A percentile compares a stretch with the other conserved stretches of the same genome.
Evolutionary conservation across 108 stramenopile species (phyloP).

Genomic region (Nannochloropsis salina): DNA sequence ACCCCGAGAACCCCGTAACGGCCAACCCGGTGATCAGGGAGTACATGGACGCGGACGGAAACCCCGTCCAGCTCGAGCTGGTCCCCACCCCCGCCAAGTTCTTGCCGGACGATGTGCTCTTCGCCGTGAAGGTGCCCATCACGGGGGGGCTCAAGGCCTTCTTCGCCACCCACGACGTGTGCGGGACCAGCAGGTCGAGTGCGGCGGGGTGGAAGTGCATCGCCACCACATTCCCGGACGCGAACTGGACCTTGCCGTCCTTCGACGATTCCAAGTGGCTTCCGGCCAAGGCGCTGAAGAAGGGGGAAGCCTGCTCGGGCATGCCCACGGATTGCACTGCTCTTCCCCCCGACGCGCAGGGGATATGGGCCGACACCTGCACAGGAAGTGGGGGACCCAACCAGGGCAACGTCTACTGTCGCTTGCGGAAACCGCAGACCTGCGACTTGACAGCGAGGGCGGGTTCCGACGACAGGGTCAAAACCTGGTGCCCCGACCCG

Average conservation of each 20-base stretch:
- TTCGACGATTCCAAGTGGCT: not conserved
- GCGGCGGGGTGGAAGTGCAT: constrained; percentile 19
- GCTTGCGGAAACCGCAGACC: not conserved
- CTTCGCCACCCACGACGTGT: constrained; percentile 10
- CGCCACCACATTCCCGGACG: not conserved
- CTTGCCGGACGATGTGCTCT: not conserved
- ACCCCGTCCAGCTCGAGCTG: not conserved
- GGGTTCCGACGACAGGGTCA: not conserved
- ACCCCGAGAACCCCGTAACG: not conserved
- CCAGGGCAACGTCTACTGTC: constrained; percentile 3
- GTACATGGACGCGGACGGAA: not conserved
- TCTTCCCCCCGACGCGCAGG: constrained; percentile 3
- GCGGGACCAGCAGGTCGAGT: constrained; percentile 19
- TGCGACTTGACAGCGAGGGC: not conserved
- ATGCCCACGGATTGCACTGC: not conserved
- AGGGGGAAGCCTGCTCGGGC: not conserved
- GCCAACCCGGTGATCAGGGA: not conserved
- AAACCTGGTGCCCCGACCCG: not conserved
- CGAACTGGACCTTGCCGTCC: not conserved
- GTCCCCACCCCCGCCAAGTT: not conserved
- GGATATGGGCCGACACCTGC: not conserved
- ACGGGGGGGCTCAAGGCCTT: not conserved
- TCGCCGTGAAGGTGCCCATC: not conserved
- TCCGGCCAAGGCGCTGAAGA: not conserved
- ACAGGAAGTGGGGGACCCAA: not conserved